Evolutionary conservation across 441 rosid species (phyloP), one percentile per base, ranked within the genome.

Genomic region (Brassica balearica): DNA sequence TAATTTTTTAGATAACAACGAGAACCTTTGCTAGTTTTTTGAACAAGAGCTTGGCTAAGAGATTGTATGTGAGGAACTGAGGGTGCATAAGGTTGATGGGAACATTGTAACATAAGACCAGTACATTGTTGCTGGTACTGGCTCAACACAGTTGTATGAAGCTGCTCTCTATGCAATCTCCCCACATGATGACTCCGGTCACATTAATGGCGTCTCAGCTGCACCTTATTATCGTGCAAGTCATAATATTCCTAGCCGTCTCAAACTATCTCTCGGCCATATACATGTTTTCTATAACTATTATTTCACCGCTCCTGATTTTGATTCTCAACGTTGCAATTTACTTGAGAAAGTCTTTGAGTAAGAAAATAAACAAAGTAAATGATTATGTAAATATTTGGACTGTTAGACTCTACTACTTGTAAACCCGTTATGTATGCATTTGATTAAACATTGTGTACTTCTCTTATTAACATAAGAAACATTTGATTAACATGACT

Each of bases 141-240:
- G 97, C 48, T 92, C 98, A 6, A 89, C 97, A 6, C 98, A 92
- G 83, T 88, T 94, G 51, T 92, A 75, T 77, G 91, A 89, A 66
- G 98, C 98, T 77, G 90, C 91, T 62, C 85, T 90, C 98, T 77
- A 27, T 27, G 90, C 90, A 55, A 84, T 90, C 55, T 88, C 91
- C 41, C 86, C 90, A 11, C 85, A 59, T 3, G 88, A 88, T 60
- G 84, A 86, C 5, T 74, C 84, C 0, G 84, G 89, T 66, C 97
- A 92, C 14, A 84, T 89, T 20, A 80, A 82, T 71, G 98, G 89
- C 41, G 92, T 94, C 41, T 85, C 97, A 20, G 95, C 94, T 0
- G 88, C 94, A 3, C 98, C 98, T 1, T 94, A 70, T 63, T 94
- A 92, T 79, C 27, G 27, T 78, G 71, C 34, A 2, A 65, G 60